Base-by-base conservation (phyloP, 306 rosid species). In the Castanopsis chinensis region DNA sequence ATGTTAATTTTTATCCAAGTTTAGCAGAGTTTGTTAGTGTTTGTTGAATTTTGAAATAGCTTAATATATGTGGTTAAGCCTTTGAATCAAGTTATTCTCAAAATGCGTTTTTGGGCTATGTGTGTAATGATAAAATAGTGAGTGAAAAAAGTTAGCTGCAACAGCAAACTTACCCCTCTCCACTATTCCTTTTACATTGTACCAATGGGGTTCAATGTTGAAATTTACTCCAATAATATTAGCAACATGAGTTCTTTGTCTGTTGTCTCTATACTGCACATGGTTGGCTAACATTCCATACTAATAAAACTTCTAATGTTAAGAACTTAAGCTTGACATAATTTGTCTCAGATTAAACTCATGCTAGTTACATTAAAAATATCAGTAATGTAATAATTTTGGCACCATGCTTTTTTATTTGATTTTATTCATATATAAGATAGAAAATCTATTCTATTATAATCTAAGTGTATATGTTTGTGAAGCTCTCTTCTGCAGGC, bases 401-500 rank as follows among this genome's bases (percentile, higher is more conserved):
- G n/a, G 43, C 23, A 35, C 6, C 18, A 9, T 25, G 32, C 15
- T 45, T 33, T 37, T 37, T 37, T 25, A 25, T 25, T 25, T 25
- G 27, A 25, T 25, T 35, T 3, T 37, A 6, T 35, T 35, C 6
- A 0, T 8, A 37, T 37, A 37, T 37, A 37, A 6, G 2, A 37
- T 37, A 37, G 2, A 37, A 37, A 37, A 37, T 37, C 2, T 37
- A 37, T 0, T 6, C 0, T 35, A 37, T 2, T 6, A 0, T 37
- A 37, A 37, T 7, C 2, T 37, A 37, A 37, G 2, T 37, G 10
- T 37, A 37, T 37, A 6, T 37, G 0, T 37, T 9, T 37, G 10
- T 37, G 0, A 37, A 37, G 9, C 2, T 37, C 0, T 0, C 0
- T 8, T 3, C 0, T 37, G 3, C 3, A 37, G 3, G 8, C 0